Evolutionary conservation across 352 stramenopile genomes (phyloP), one percentile per base, ranked within the genome.

Genomic region (Pythium utonaiense): DNA sequence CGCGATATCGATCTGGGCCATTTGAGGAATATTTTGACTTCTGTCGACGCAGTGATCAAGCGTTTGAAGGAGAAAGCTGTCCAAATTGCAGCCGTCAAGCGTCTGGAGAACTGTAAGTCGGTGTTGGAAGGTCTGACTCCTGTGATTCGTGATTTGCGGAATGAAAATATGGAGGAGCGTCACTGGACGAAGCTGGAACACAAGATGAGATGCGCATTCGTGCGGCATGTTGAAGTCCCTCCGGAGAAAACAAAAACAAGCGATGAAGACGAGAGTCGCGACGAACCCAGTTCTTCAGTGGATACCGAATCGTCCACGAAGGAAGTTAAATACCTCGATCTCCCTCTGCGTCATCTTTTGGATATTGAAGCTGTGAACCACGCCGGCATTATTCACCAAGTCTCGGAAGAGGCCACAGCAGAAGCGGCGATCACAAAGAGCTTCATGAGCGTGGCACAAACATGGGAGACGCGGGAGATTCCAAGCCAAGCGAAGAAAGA

Each of bases 131-230:
- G 75, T 1, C 50, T 90, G 22, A 69, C 62, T 0, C 77, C 78
- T 0, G 72, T 90, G 0, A 77, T 92, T 34, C 77, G 75, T 4
- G 79, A 90, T 55, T 53, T 92, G 3, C 70, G 80, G 9, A 92
- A 89, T 27, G 70, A 78, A 0, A 57, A 77, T 24, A 19, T 92
- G 19, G 69, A 73, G 33, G 75, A 86, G 21, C 77, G 78, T 6
- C 82, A 92, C 54, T 92, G 82, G 82, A 78, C 64, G 2, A 89
- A 89, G 42, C 62, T 92, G 0, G 82, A 92, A 50, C 65, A 86
- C 66, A 92, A 88, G 50, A 69, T 90, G 63, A 60, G 78, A 16
- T 85, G 73, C 16, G 74, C 59, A 0, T 78, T 90, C 19, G 54
- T 60, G 0, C 38, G 36, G 1, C 16, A 28, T 10, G 33, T 42